Percentiles rank a stretch among this genome's conserved stretches.
These are phyloP conservation scores for Russula olivacea DNA, from an alignment of 768 basidiomycete genomes.

Conservation along the genomic window DNA sequence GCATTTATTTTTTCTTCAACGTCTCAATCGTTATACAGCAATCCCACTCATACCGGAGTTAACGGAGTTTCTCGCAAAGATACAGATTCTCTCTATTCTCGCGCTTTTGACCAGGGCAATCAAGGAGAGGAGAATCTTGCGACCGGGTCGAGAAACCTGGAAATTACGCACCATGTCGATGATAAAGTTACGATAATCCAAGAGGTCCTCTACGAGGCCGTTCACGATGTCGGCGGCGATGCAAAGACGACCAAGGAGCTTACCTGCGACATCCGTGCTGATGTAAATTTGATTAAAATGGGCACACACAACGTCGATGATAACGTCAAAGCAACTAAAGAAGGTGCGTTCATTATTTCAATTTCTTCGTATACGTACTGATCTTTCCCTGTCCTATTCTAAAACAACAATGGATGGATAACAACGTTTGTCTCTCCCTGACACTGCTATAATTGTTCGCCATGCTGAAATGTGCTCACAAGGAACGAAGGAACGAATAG, in stretches of 20 bases:
- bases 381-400: neutral
- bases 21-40: neutral
- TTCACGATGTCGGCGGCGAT: neutral
- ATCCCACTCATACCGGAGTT: neutral
- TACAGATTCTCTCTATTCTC: neutral
- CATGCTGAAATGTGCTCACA: too few relatives aligned
- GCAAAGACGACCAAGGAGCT: neutral
- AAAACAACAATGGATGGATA: neutral
- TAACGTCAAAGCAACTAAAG: neutral
- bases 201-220: too few relatives aligned
- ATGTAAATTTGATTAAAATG: neutral
- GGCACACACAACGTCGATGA: neutral
- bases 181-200: too few relatives aligned
- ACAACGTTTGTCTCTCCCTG: neutral
- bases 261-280: neutral
- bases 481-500: too few relatives aligned
- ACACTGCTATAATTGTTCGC: too few relatives aligned
- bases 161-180: neutral
- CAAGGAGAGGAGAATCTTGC: neutral
- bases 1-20: neutral
- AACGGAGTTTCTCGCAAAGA: neutral
- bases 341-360: neutral
- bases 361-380: neutral
- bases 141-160: neutral
- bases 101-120: neutral